Evolutionary conservation across 257 asterid species (phyloP).

Genomic region (Solanum chilense): DNA sequence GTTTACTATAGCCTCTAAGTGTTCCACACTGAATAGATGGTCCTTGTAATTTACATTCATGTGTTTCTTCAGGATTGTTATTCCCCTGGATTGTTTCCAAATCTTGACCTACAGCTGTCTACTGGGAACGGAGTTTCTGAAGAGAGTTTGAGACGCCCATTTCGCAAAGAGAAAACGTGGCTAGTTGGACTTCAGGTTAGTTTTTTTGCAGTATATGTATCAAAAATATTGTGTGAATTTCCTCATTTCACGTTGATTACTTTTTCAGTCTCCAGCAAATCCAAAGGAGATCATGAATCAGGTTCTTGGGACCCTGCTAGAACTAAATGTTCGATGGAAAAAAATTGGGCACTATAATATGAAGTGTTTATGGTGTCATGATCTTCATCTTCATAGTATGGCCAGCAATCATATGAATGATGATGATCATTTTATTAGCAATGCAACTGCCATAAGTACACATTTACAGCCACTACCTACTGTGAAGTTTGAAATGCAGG

Average conservation of each 20-base stretch:
- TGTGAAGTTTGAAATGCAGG: constrained; percentile 96
- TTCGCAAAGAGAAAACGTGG: constrained; percentile 68
- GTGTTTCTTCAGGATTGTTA: constrained; percentile 42
- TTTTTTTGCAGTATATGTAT: neutral
- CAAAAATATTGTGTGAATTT: neutral
- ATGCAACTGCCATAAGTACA: constrained; percentile 16
- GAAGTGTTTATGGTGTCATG: constrained; percentile 65
- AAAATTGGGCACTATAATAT: constrained; percentile 78
- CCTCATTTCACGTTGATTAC: constrained; percentile 1
- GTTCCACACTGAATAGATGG: neutral
- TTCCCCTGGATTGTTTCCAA: constrained; percentile 29
- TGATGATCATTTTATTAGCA: constrained; percentile 29
- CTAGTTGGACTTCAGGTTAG: constrained; percentile 75
- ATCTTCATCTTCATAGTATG: constrained; percentile 11
- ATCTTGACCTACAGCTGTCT: constrained; percentile 19
- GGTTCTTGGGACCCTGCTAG: constrained; percentile 71
- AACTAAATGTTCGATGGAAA: constrained; percentile 84
- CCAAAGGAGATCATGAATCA: constrained; percentile 83
- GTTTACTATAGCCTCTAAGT: neutral
- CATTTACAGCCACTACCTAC: constrained; percentile 30
- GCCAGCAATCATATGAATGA: constrained; percentile 21
- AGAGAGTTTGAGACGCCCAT: constrained; percentile 21
- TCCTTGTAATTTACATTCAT: constrained; percentile 2
- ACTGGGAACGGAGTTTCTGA: constrained; percentile 20
- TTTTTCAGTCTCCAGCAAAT: constrained; percentile 63